Conservation (phyloP, 2,329 filamentous ascomycete genomes). For the Ceratocystis variospora region DNA sequence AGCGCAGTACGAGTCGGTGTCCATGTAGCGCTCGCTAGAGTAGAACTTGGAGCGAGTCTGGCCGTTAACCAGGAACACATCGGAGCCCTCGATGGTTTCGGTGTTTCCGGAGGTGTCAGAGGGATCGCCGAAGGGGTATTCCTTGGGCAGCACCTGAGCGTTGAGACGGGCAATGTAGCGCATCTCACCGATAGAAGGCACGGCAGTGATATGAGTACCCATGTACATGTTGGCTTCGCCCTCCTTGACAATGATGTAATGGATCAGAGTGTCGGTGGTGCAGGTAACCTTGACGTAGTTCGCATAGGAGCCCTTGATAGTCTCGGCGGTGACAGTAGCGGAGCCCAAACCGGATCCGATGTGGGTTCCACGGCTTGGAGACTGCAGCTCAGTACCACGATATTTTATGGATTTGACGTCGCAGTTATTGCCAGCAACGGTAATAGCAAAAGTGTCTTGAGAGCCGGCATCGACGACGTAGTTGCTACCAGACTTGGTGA, state of each 20-base stretch:
- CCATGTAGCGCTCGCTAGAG: constrained; percentile 55
- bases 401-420: constrained; percentile 52
- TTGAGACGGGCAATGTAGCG: constrained; percentile 51
- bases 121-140: constrained; percentile 40
- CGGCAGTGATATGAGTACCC: constrained; percentile 46
- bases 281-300: constrained; percentile 49
- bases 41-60: constrained; percentile 59
- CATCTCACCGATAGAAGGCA: constrained; percentile 45
- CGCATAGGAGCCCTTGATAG: constrained; percentile 24
- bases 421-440: constrained; percentile 40
- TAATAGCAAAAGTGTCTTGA: constrained; percentile 36
- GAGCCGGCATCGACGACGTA: constrained; percentile 37
- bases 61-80: constrained; percentile 45
- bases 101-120: constrained; percentile 41
- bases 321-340: constrained; percentile 38
- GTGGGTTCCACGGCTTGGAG: constrained; percentile 37
- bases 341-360: constrained; percentile 46
- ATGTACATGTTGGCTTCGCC: constrained; percentile 48
- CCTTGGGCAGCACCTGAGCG: constrained; percentile 34
- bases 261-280: constrained; percentile 44
- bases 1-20: constrained; percentile 51
- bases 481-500: constrained; percentile 29
- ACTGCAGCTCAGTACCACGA: constrained; percentile 46
- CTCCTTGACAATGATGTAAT: constrained; percentile 48
- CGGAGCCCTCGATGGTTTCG: constrained; percentile 42